Base-by-base conservation (phyloP, 2,329 filamentous ascomycete species). In the Sarocladiaceae sp. region DNA sequence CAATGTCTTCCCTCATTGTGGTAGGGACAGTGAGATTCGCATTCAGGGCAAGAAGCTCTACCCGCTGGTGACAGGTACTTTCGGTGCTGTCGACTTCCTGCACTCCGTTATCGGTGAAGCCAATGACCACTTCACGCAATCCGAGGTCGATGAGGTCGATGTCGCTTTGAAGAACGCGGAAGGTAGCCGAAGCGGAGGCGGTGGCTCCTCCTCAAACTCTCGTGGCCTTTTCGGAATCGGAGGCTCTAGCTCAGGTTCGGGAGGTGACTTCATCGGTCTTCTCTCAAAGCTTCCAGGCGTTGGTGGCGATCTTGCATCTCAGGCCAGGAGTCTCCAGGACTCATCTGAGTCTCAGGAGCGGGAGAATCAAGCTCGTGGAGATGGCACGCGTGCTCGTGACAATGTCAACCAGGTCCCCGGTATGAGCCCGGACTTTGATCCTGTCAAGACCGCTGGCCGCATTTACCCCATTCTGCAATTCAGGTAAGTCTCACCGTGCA, bases 401-500 rank as follows among this genome's bases (percentile, higher is more conserved):
- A 84, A 78, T 58, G 63, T 61, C 22, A 84, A 83, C 57, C 70
- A 82, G 13, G 82, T 91, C 10, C 87, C 87, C 18, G 90, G 88
- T 5, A 89, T 92, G 77, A 87, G 83, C 61, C 76, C 82, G 13
- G 76, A 79, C 62, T 89, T 95, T 54, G 92, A 97, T 62, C 86
- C 88, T 0, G 80, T 88, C 59, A 85, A 90, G 67, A 87, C 86
- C 1, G 80, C 87, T 13, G 75, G 79, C 35, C 84, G 95, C 70
- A 97, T 99, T 58, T 97, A 97, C 63, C 94, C 94, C 1, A 96
- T 99, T 55, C 79, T 99, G 0, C 81, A 89, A 55, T 99, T 97
- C 76, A 83, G 93, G 44, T 48, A 17, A 20, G 44, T 33, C 20
- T 17, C 10, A 18, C 13, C 13, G 20, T 17, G 11, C 11, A 17